phyloP scores from a whole-genome alignment of 345 rosid species.

The Linum lewisii region DNA sequence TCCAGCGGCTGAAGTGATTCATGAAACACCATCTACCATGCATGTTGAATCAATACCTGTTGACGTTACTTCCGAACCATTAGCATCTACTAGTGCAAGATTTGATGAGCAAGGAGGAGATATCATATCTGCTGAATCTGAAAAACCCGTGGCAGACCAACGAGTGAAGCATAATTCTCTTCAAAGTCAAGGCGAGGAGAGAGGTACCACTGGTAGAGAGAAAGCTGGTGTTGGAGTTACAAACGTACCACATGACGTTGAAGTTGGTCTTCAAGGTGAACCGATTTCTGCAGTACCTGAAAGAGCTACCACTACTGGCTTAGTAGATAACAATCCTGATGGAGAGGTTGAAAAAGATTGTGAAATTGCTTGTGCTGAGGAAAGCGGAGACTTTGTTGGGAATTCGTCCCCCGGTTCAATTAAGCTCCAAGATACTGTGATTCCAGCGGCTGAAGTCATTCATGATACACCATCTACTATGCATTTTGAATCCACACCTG shows the following conservation, averaged over 20 bases:
- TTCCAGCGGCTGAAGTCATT: constrained; percentile 8
- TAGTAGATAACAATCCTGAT: neutral
- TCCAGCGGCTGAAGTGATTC: constrained; percentile 8
- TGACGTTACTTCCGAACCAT: constrained; percentile 16
- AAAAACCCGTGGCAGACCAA: neutral
- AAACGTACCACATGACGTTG: neutral
- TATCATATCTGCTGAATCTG: neutral
- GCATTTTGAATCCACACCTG: constrained; percentile 11
- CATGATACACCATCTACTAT: constrained; percentile 2
- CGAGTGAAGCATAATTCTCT: neutral
- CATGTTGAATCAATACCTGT: constrained; percentile 10
- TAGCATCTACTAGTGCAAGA: constrained; percentile 14
- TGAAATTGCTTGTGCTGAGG: neutral
- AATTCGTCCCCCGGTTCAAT: neutral
- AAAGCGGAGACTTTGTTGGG: neutral
- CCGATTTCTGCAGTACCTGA: constrained; percentile 2
- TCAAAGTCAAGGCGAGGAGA: neutral
- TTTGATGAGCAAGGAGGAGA: neutral
- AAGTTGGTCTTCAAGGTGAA: constrained; percentile 1
- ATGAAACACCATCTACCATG: constrained; percentile 6
- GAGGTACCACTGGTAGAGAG: constrained; percentile 7
- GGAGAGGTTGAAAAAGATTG: neutral
- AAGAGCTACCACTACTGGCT: neutral
- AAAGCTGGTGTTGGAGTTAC: constrained; percentile 4
- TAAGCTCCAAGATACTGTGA: too few species aligned